Evolutionary conservation across 75 land plant species (phyloP).

Genomic region (Pseudotsuga menziesii): DNA sequence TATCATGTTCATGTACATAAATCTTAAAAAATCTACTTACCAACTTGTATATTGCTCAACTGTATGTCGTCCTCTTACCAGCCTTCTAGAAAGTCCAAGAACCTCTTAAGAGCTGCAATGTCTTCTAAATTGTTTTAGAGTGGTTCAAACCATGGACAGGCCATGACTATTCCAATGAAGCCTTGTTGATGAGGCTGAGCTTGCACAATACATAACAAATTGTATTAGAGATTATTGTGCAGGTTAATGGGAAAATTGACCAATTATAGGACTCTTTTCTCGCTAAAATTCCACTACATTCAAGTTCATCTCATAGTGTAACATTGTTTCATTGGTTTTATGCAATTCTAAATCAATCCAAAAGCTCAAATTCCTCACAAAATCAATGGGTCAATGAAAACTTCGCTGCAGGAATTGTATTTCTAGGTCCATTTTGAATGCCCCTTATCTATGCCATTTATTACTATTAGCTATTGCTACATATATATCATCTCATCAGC

Average conservation of each 20-base stretch:
- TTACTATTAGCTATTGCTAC: not conserved
- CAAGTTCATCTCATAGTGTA: too few species aligned
- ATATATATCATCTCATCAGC: not conserved
- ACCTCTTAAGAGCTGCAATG: conserved; percentile 33
- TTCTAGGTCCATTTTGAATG: not conserved
- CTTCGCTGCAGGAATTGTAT: too few species aligned
- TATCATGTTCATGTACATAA: not conserved
- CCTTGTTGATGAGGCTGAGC: conserved; percentile 48
- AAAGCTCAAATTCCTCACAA: too few species aligned
- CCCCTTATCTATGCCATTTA: not conserved
- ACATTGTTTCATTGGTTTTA: too few species aligned
- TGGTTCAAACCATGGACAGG: conserved; percentile 47
- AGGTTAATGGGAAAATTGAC: too few species aligned
- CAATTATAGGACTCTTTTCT: too few species aligned
- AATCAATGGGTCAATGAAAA: too few species aligned
- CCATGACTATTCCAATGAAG: conserved; percentile 38
- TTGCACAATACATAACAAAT: not conserved
- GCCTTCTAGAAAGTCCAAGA: conserved; percentile 29
- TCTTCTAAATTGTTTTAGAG: conserved; percentile 27
- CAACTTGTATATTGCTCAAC: not conserved
- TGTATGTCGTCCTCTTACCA: conserved; percentile 29
- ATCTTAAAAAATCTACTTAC: not conserved
- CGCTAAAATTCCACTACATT: too few species aligned
- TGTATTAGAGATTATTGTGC: too few species aligned
- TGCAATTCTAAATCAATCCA: too few species aligned